These are phyloP conservation scores for Neocallimastix lanati DNA, from an alignment of 192 early-diverging fungal genomes.

Conservation along the genomic window DNA sequence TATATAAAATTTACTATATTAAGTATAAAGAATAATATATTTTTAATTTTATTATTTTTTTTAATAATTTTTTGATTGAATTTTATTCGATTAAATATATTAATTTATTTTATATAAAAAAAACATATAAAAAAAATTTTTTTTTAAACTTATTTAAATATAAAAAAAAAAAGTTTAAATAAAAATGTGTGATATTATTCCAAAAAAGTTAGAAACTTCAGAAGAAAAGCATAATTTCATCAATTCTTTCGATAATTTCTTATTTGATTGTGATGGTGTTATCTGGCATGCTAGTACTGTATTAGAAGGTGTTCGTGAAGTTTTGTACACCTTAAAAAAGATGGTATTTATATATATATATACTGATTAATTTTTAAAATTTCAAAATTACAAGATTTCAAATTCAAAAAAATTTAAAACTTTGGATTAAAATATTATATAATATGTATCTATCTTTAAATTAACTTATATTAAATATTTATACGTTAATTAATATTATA, in stretches of 20 bases:
- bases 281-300: constrained; percentile 66
- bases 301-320: constrained; percentile 46
- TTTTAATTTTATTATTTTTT: too few species aligned
- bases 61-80: too few species aligned
- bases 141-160: too few species aligned
- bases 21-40: too few species aligned
- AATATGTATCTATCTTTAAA: too few species aligned
- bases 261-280: constrained; percentile 97
- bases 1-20: too few species aligned
- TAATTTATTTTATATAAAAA: too few species aligned
- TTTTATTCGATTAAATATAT: too few species aligned
- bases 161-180: neutral
- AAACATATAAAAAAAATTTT: too few species aligned
- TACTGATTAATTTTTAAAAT: neutral
- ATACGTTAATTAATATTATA: too few species aligned
- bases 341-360: constrained; percentile 26
- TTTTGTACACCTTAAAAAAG: constrained; percentile 50
- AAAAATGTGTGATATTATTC: neutral
- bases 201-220: constrained; percentile 15
- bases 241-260: constrained; percentile 72
- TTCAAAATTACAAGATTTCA: neutral
- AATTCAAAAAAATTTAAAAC: neutral
- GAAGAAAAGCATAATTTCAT: constrained; percentile 40
- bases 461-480: too few species aligned
- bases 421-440: too few species aligned